Evolutionary conservation across 2,329 filamentous ascomycete species (phyloP), one percentile per base, ranked within the genome.

Genomic region (Pseudonectria foliicola): DNA sequence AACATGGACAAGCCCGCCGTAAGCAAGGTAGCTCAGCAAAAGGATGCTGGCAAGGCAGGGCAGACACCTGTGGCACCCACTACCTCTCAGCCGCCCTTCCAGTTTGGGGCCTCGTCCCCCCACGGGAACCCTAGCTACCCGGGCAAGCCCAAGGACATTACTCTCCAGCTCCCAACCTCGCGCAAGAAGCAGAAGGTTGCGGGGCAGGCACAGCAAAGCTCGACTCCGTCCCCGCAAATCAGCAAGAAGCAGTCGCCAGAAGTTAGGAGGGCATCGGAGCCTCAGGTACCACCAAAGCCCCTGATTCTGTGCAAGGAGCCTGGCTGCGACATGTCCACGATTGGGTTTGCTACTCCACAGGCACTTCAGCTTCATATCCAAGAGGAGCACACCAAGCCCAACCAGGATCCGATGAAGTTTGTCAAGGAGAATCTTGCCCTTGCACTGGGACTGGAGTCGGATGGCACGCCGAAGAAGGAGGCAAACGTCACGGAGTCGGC

Each of bases 361-460:
- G 67, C 67, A 10, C 61, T 70, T 31, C 66, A 68, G 35, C 51
- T 57, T 10, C 77, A 82, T 47, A 56, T 67, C 7, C 62, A 73
- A n/a, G 71, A 80, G 37, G 75, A 80, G 50, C 77, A 82, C 44
- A 57, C 66, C 14, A 71, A 68, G 50, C 76, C 76, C 6, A 58
- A 62, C 27, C 62, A 74, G 42, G 60, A 81, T 39, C 75, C 77
- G 3, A 28, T 66, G 37, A 71, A 70, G 43, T 82, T 70, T 48
- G 58, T 64, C 12, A 49, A 62, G 32, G 73, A 77, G 33, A 68
- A 63, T 30, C 50, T 80, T 24, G 66, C 68, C 1, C 44, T 62
- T 11, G 57, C 61, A 0, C 52, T 80, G 3, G 73, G 71, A 4
- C 50, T 78, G n/a, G 71, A 76, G 47, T 39, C 58, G 6, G 64